Base-by-base conservation (phyloP, 768 basidiomycete genomes). In the Boletus tomentosulus region DNA sequence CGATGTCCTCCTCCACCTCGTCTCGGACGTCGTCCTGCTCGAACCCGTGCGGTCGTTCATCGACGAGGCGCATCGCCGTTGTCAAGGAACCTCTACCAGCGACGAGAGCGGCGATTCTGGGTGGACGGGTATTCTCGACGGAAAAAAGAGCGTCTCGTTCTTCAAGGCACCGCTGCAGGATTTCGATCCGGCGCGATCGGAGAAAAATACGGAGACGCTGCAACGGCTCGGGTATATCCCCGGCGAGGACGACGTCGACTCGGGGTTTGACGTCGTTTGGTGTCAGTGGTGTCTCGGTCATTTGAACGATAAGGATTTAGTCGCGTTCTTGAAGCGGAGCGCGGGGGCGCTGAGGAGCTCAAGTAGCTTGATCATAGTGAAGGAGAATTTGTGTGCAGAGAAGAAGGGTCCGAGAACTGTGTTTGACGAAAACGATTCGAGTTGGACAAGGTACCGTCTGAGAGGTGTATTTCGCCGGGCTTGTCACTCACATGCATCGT, bases 201-300 rank as follows among this genome's bases (percentile, higher is more conserved):
- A 47, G 43, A 48, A 46, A 7, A 37, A 51, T 37, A 73, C 73
- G 4, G 76, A 69, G 35, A 76, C 81, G 55, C 66, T 88, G 27
- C 87, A 84, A 47, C 82, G 87, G 13, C 73, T 92, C 6, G 91
- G 91, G 3, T 82, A 80, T 65, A 71, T 71, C n/a, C 75, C 78
- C 37, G 80, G 76, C 38, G 78, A 78, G 24, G 82, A 79, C 48
- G 80, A 81, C 33, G 66, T 74, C n/a, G 69, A 76, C 19, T 72
- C 76, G 42, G 81, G 81, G 1, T 98, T 93, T 71, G 96, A 99
- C 70, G 81, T 94, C 50, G 80, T 96, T 53, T 94, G 92, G 95
- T 92, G 91, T 63, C 96, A 99, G 69, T 98, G 96, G 96, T 96
- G 95, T 73, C 78, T 98, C 15, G 90, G 92, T 2, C 90, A 95